Evolutionary conservation across 202 grass and related monocot species (phyloP).

Genomic region (Tripidium arundinaceum): DNA sequence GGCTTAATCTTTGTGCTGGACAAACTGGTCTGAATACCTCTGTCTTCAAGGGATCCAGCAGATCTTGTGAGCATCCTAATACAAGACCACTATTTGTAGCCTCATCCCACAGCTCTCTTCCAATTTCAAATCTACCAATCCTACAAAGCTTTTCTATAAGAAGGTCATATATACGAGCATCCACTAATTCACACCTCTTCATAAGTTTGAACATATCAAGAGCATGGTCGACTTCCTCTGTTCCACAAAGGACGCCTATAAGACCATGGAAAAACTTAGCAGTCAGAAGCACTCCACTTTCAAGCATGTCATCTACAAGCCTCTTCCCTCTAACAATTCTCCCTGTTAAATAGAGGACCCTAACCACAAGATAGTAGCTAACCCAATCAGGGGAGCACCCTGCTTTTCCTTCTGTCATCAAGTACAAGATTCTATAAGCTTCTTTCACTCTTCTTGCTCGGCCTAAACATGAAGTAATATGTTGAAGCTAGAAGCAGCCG

Average conservation of each 20-base stretch:
- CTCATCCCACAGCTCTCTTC: slow-evolving; percentile 59
- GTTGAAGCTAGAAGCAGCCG: slow-evolving; percentile 59
- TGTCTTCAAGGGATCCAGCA: slow-evolving; percentile 67
- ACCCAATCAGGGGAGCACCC: slow-evolving; percentile 62
- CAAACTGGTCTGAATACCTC: slow-evolving; percentile 47
- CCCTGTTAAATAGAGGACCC: slow-evolving; percentile 55
- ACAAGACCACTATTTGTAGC: slow-evolving; percentile 43
- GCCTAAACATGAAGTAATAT: slow-evolving; percentile 62
- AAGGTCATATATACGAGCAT: slow-evolving; percentile 46
- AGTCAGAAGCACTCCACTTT: slow-evolving; percentile 38
- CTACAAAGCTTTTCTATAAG: slow-evolving; percentile 65
- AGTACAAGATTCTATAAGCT: slow-evolving; percentile 56
- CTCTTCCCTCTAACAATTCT: slow-evolving; percentile 58
- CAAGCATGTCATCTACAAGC: slow-evolving; percentile 59
- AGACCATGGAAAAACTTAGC: slow-evolving; percentile 58
- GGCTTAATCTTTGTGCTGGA: slow-evolving; percentile 27
- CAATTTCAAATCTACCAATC: slow-evolving; percentile 50
- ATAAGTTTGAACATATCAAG: slow-evolving; percentile 58
- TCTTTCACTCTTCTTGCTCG: slow-evolving; percentile 70
- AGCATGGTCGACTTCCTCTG: slow-evolving; percentile 53
- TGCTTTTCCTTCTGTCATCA: slow-evolving; percentile 51
- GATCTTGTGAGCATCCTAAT: slow-evolving; percentile 55
- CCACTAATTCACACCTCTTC: slow-evolving; percentile 34
- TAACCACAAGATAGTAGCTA: slow-evolving; percentile 65
- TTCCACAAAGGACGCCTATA: slow-evolving; percentile 59